phyloP scores from a whole-genome alignment of 176 grass and related monocot genomes.

The Phoenix dactylifera region DNA sequence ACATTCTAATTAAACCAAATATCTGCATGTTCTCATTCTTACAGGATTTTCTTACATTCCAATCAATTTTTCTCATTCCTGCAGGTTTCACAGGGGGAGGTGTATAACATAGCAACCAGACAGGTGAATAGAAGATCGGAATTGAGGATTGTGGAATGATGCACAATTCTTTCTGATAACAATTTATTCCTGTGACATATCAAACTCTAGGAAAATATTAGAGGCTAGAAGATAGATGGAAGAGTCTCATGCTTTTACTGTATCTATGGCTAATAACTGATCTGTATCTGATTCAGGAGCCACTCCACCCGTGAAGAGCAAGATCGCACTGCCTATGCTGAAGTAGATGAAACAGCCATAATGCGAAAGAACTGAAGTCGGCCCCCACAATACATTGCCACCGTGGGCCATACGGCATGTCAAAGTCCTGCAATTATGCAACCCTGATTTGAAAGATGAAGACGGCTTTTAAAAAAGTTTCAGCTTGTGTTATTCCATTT shows the following conservation, averaged over 20 bases:
- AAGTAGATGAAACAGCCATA: conserved; percentile 60
- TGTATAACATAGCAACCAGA: no score
- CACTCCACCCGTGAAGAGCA: conserved; percentile 35
- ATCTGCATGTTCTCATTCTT: no score
- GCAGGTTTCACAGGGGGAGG: no score
- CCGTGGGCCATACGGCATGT: conserved; percentile 26
- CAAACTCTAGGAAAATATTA: no score
- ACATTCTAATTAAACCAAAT: no score
- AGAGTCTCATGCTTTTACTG: conserved; percentile 8
- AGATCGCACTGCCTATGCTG: conserved; percentile 42
- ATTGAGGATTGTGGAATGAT: no score
- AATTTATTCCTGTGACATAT: no score
- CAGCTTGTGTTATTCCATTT: background rate
- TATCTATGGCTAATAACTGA: conserved; percentile 5
- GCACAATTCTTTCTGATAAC: no score
- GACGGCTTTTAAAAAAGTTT: background rate
- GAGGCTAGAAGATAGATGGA: no score
- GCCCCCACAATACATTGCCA: conserved; percentile 53
- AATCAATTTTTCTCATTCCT: no score
- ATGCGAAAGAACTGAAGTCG: conserved; percentile 40
- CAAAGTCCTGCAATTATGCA: conserved; percentile 32
- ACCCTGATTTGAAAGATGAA: background rate
- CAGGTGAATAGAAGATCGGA: no score
- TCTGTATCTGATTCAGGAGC: background rate
- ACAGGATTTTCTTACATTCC: no score